Evolutionary conservation across 2,329 filamentous ascomycete species (phyloP).

Genomic region (Diaporthe citri): DNA sequence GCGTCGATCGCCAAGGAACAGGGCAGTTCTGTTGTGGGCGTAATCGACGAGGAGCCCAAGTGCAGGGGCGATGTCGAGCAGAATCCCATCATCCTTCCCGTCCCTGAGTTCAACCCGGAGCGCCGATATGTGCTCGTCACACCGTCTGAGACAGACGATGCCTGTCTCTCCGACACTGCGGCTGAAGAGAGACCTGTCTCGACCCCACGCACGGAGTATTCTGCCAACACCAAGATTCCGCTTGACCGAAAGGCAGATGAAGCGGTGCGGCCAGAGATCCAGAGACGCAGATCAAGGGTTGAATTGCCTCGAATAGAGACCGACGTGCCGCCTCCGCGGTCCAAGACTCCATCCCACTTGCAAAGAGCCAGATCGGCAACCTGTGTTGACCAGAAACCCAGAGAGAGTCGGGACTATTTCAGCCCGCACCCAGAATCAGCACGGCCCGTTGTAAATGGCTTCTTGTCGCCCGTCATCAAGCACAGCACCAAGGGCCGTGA

Average conservation of each 20-base stretch:
- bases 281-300: slow-evolving; percentile 52
- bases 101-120: slow-evolving; percentile 71
- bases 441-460: slow-evolving; percentile 50
- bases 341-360: slow-evolving; percentile 47
- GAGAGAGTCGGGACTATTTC: slow-evolving; percentile 50
- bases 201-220: slow-evolving; percentile 48
- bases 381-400: slow-evolving; percentile 43
- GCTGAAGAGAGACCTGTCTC: slow-evolving; percentile 31
- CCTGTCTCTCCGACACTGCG: slow-evolving; percentile 32
- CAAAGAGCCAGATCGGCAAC: slow-evolving; percentile 52
- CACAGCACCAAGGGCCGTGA: slow-evolving; percentile 57
- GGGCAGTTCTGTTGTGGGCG: slow-evolving; percentile 52
- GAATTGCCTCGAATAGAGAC: slow-evolving; percentile 62
- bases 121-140: slow-evolving; percentile 73
- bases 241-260: slow-evolving; percentile 45
- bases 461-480: slow-evolving; percentile 58
- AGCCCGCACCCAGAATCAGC: slow-evolving; percentile 43
- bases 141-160: slow-evolving; percentile 44
- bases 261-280: slow-evolving; percentile 43
- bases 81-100: slow-evolving; percentile 74
- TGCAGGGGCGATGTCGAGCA: slow-evolving; percentile 77
- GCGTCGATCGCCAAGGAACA: slow-evolving; percentile 73
- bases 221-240: slow-evolving; percentile 57
- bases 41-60: slow-evolving; percentile 66
- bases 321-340: slow-evolving; percentile 47